Conservation (phyloP, 2,329 filamentous ascomycete species). For the Metarhizium anisopliae region DNA sequence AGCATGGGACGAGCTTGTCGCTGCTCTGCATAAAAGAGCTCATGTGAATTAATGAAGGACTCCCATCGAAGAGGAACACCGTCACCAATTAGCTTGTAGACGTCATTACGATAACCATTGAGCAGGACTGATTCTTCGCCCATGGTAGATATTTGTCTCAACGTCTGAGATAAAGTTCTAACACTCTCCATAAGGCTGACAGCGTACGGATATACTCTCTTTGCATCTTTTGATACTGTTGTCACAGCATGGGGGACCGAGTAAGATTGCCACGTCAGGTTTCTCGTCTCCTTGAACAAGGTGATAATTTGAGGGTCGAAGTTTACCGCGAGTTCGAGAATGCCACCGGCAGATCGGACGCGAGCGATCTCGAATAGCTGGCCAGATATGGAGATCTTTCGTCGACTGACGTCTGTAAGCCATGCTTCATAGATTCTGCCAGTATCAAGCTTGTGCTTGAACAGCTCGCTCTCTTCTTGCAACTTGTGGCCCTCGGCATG, state of each 20-base stretch:
- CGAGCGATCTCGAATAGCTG: slow-evolving; percentile 84
- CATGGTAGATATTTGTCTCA: slow-evolving; percentile 76
- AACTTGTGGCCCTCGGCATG: slow-evolving; percentile 94
- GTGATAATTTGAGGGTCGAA: slow-evolving; percentile 97
- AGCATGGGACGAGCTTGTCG: slow-evolving; percentile 36
- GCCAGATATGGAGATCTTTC: slow-evolving; percentile 85
- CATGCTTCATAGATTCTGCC: slow-evolving; percentile 91
- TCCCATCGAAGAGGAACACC: slow-evolving; percentile 92
- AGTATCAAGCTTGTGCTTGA: slow-evolving; percentile 93
- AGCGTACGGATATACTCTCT: slow-evolving; percentile 94
- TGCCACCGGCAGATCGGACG: slow-evolving; percentile 83
- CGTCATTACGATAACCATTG: slow-evolving; percentile 85
- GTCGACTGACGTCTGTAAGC: slow-evolving; percentile 80
- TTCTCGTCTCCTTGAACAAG: slow-evolving; percentile 96
- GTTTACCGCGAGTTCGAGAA: slow-evolving; percentile 83
- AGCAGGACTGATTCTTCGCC: slow-evolving; percentile 78
- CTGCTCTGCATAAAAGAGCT: slow-evolving; percentile 58
- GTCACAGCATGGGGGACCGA: slow-evolving; percentile 89
- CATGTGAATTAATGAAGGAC: slow-evolving; percentile 94
- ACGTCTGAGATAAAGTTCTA: slow-evolving; percentile 83
- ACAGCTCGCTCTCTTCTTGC: slow-evolving; percentile 81
- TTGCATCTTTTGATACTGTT: slow-evolving; percentile 97
- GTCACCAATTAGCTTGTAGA: slow-evolving; percentile 73
- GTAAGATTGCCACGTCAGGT: slow-evolving; percentile 90
- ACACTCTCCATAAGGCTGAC: slow-evolving; percentile 98